phyloP scores from a whole-genome alignment of 345 rosid species.

The Hibiscus mutabilis region DNA sequence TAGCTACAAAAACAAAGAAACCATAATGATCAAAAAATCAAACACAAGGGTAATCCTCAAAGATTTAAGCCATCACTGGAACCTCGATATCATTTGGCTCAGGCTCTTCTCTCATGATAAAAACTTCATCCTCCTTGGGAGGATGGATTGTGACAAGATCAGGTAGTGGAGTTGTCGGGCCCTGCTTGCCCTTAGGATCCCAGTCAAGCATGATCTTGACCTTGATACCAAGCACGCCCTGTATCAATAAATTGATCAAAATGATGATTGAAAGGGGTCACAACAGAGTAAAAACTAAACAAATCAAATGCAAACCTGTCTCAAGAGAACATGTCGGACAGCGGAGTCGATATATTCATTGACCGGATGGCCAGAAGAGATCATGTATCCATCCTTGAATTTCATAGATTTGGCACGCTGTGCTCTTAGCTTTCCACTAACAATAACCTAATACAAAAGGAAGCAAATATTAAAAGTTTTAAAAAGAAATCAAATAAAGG shows the following conservation, averaged over 20 bases:
- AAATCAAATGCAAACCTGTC: slow-evolving; percentile 49
- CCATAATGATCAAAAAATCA: neutral
- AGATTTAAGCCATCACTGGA: slow-evolving; percentile 29
- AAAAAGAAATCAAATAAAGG: too few relatives aligned
- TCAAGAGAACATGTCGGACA: slow-evolving; percentile 74
- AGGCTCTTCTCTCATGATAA: slow-evolving; percentile 8
- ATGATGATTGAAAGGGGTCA: neutral
- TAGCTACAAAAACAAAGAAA: neutral
- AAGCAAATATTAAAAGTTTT: neutral
- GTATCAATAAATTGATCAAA: neutral
- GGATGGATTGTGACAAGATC: slow-evolving; percentile 73
- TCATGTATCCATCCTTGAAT: slow-evolving; percentile 95
- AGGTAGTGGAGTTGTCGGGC: slow-evolving; percentile 70
- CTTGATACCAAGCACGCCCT: slow-evolving; percentile 91
- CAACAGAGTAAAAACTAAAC: neutral
- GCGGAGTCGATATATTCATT: slow-evolving; percentile 87
- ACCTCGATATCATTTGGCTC: slow-evolving; percentile 31
- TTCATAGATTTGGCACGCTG: slow-evolving; percentile 92
- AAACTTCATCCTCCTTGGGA: slow-evolving; percentile 63
- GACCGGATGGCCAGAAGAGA: slow-evolving; percentile 87
- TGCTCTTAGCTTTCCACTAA: slow-evolving; percentile 87
- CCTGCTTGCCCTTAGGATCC: slow-evolving; percentile 83
- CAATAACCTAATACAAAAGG: slow-evolving; percentile 52
- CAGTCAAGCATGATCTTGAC: slow-evolving; percentile 84
- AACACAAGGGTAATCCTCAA: neutral